A percentile compares a stretch with the other conserved stretches of the same genome.
These are phyloP conservation scores for Dichotomopilus funicola DNA, from an alignment of 2,329 filamentous ascomycete genomes.

Conservation along the genomic window DNA sequence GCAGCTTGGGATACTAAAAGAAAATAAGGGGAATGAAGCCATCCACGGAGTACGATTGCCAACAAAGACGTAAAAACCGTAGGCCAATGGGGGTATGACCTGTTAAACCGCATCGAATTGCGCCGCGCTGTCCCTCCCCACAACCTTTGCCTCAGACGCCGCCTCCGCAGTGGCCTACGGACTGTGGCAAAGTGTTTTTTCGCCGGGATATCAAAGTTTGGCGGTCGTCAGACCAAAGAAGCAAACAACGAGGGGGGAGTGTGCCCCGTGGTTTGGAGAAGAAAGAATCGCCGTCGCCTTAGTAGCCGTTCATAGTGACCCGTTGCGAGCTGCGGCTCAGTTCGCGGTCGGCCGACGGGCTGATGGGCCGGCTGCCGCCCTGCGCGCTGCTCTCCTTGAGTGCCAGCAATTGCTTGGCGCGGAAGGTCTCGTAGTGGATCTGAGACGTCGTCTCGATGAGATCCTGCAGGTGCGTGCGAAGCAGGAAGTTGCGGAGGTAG, in stretches of 20 bases:
- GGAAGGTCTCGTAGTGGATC: constrained; percentile 99
- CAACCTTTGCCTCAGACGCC: constrained; percentile 13
- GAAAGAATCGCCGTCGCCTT: constrained; percentile 31
- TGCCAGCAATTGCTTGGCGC: constrained; percentile 94
- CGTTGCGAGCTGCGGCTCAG: constrained; percentile 94
- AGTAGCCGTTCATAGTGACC: constrained; percentile 99
- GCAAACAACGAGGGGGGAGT: not conserved
- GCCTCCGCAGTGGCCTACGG: constrained; percentile 7
- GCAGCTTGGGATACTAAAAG: constrained; percentile 37
- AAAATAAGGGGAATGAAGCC: constrained; percentile 37
- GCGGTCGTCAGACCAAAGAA: constrained; percentile 6
- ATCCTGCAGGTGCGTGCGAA: constrained; percentile 95
- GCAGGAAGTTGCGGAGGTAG: constrained; percentile 96
- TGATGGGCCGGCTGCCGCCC: constrained; percentile 85
- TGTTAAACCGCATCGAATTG: constrained; percentile 21
- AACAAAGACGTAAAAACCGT: constrained; percentile 34
- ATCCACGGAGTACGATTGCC: constrained; percentile 35
- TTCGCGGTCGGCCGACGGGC: constrained; percentile 88
- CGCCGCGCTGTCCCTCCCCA: constrained; percentile 22
- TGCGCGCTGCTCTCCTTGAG: constrained; percentile 96
- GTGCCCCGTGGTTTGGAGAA: not conserved
- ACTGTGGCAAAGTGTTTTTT: constrained; percentile 10
- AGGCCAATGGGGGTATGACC: constrained; percentile 25
- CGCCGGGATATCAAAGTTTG: constrained; percentile 22
- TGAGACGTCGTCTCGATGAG: constrained; percentile 98